Percentiles rank a stretch among this genome's conserved stretches.
These are phyloP conservation scores for Stagonosporopsis vannaccii DNA, from an alignment of 2,329 filamentous ascomycete genomes.

Conservation along the genomic window DNA sequence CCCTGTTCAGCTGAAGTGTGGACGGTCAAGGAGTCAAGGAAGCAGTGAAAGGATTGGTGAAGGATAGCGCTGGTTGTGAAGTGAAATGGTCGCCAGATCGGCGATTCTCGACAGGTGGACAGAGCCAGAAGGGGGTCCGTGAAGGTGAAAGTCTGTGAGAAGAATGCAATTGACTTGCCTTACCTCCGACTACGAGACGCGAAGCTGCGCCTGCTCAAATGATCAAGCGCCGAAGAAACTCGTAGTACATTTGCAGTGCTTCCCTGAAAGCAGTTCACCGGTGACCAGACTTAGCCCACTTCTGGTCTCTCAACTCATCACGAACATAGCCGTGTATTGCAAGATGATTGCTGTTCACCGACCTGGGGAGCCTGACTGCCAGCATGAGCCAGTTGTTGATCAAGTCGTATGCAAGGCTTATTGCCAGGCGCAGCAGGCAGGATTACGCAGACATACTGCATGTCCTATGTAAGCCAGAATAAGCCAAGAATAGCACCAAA, in stretches of 20 bases:
- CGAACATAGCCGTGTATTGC: not conserved
- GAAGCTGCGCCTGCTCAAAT: not conserved
- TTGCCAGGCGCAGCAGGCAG: not conserved
- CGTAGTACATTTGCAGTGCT: not conserved
- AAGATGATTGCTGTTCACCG: not conserved
- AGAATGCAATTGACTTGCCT: not conserved
- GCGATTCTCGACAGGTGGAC: not conserved
- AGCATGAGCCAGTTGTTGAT: not conserved
- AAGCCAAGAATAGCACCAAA: not conserved
- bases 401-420: not conserved
- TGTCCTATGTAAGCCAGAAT: not conserved
- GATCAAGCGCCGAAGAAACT: not conserved
- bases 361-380: not conserved
- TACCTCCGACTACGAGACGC: not conserved
- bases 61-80: conserved; percentile 1
- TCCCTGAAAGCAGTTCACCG: not conserved
- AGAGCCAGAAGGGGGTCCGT: not conserved
- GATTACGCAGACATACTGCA: not conserved
- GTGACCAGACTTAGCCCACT: not conserved
- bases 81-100: not conserved
- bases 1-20: not conserved
- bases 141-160: not conserved
- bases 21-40: not conserved
- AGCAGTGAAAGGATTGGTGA: not conserved
- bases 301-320: not conserved